These are phyloP conservation scores for Alternaria sp. DNA, from an alignment of 2,329 filamentous ascomycete species.

Conservation along the genomic window DNA sequence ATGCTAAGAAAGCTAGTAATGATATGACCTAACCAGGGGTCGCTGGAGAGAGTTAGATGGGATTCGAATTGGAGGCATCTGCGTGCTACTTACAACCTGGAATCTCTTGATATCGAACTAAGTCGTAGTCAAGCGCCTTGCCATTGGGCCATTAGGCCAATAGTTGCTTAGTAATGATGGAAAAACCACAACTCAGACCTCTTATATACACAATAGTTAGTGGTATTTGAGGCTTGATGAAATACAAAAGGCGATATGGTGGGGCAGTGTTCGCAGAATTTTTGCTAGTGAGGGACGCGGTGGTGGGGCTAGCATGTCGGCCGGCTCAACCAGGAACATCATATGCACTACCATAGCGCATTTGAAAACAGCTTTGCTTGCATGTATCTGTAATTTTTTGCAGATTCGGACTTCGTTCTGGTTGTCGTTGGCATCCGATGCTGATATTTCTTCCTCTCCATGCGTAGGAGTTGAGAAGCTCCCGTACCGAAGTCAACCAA, in stretches of 20 bases:
- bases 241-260: background rate
- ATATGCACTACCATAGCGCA: background rate
- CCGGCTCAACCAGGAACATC: background rate
- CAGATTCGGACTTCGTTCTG: background rate
- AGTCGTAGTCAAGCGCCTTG: constrained; percentile 65
- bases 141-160: constrained; percentile 60
- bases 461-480: background rate
- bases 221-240: background rate
- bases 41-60: background rate
- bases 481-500: background rate
- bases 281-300: background rate
- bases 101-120: constrained; percentile 42
- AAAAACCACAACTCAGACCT: rapidly evolving
- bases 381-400: background rate
- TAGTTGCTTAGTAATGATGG: constrained; percentile 19
- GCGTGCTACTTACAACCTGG: constrained; percentile 29
- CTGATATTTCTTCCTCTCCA: no score
- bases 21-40: constrained; percentile 22
- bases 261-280: background rate
- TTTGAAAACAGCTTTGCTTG: background rate
- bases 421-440: background rate
- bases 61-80: background rate
- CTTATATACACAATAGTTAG: background rate
- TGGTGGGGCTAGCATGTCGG: constrained; percentile 8
- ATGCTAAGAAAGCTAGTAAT: background rate